A percentile compares a stretch with the other conserved stretches of the same genome.
These are phyloP conservation scores for Aspergillus steynii DNA, from an alignment of 495 filamentous ascomycete genomes.

Conservation along the genomic window DNA sequence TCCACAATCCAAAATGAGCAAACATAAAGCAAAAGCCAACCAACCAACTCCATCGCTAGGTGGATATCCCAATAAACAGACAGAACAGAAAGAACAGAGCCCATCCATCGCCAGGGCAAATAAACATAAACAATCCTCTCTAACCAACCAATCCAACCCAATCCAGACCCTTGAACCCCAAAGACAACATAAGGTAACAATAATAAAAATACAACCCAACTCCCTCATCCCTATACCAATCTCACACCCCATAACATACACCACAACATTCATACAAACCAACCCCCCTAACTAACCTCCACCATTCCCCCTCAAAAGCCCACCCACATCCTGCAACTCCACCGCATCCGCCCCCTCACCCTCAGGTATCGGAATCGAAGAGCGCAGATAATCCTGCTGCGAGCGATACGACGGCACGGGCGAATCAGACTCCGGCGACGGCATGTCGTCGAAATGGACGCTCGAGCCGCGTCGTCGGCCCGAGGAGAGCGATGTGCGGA, in stretches of 20 bases:
- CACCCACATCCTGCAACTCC: slow-evolving; percentile 57
- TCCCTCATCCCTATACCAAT: neutral
- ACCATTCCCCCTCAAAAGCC: slow-evolving; percentile 38
- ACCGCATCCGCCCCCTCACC: slow-evolving; percentile 26
- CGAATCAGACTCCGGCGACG: slow-evolving; percentile 6
- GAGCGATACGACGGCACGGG: slow-evolving; percentile 26
- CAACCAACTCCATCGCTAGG: slow-evolving; percentile 10
- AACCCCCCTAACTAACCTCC: neutral
- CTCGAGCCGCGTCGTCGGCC: slow-evolving; percentile 14
- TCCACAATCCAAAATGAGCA: too few relatives aligned
- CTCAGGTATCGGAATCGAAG: slow-evolving; percentile 21
- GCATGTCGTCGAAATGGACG: slow-evolving; percentile 25
- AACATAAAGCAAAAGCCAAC: neutral
- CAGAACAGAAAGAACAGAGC: slow-evolving; percentile 2
- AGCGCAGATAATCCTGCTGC: slow-evolving; percentile 16
- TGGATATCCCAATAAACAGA: slow-evolving; percentile 1
- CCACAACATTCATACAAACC: neutral
- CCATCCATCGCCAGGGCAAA: too few relatives aligned
- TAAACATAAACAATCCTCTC: neutral
- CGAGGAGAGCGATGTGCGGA: slow-evolving; percentile 5
- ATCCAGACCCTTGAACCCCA: neutral
- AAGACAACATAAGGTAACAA: neutral
- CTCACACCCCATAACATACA: too few relatives aligned
- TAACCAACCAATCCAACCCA: neutral
- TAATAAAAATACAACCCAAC: neutral